Percentiles rank a stretch among this genome's conserved stretches.
Evolutionary conservation across 2,329 filamentous ascomycete genomes (phyloP).

Genomic region (Fusarium incarnatum): DNA sequence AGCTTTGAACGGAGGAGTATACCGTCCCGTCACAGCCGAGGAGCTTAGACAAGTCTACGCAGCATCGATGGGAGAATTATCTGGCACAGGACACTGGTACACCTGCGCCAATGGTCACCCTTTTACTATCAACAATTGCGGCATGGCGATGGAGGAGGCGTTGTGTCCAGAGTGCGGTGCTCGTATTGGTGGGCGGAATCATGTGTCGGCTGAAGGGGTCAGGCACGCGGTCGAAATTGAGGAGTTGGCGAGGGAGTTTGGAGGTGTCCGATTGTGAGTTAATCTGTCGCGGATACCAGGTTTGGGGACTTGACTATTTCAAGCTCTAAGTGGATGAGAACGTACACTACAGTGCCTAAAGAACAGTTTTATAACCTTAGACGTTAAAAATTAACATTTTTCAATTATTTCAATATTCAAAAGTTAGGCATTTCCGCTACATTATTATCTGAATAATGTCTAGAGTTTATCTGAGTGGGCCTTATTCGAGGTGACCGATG

Average conservation of each 20-base stretch:
- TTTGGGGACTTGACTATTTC: neutral
- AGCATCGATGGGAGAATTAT: neutral
- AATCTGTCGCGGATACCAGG: too few relatives aligned
- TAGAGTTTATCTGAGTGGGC: too few relatives aligned
- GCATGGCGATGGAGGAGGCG: slow-evolving; percentile 4
- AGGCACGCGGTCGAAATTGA: neutral
- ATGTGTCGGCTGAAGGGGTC: neutral
- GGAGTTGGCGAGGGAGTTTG: neutral
- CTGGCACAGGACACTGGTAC: slow-evolving; percentile 2
- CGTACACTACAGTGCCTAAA: neutral
- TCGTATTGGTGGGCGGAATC: neutral
- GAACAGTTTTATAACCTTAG: neutral
- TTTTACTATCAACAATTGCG: slow-evolving; percentile 3
- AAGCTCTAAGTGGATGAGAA: accelerated
- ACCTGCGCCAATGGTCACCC: neutral
- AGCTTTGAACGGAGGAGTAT: neutral
- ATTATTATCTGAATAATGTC: too few relatives aligned
- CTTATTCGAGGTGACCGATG: neutral
- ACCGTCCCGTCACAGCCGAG: neutral
- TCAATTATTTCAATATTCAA: too few relatives aligned
- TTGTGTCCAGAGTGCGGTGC: neutral
- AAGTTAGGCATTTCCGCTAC: too few relatives aligned
- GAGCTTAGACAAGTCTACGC: slow-evolving; percentile 1
- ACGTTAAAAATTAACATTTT: too few relatives aligned
- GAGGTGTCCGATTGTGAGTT: neutral